phyloP scores from a whole-genome alignment of 306 rosid species.

The Lathyrus oleraceus region DNA sequence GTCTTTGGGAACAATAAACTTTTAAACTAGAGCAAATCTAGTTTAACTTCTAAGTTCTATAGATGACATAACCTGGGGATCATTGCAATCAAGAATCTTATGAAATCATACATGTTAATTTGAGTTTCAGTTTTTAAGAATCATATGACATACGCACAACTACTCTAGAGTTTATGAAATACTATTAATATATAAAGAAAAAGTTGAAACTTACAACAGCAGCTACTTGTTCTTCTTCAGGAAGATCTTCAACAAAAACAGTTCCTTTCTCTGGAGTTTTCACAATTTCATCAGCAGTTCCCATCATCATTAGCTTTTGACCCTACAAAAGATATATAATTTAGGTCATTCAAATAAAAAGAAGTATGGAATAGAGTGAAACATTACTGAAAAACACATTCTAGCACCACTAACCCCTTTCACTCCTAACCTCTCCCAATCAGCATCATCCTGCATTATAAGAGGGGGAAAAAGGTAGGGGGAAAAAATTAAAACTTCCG shows the following conservation, averaged over 20 bases:
- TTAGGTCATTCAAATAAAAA: constrained; percentile 11
- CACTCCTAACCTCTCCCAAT: constrained; percentile 83
- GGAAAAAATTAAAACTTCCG: background rate
- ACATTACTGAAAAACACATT: constrained; percentile 12
- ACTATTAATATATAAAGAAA: constrained; percentile 4
- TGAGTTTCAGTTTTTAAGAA: constrained; percentile 4
- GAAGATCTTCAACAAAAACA: constrained; percentile 95
- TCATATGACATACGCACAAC: background rate
- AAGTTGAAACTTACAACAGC: constrained; percentile 58
- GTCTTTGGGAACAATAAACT: constrained; percentile 17
- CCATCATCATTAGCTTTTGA: constrained; percentile 99
- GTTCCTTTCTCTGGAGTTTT: constrained; percentile 93
- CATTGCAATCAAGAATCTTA: constrained; percentile 3
- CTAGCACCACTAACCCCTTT: constrained; percentile 60
- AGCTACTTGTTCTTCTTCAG: constrained; percentile 90
- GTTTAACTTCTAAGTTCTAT: background rate
- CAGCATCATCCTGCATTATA: constrained; percentile 85
- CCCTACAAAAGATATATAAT: constrained; percentile 60
- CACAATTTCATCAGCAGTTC: constrained; percentile 90
- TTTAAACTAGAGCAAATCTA: constrained; percentile 3
- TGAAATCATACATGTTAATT: background rate
- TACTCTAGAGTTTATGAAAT: constrained; percentile 17
- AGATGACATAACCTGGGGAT: background rate
- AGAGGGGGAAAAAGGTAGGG: background rate
- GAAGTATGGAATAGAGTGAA: background rate